Conservation (phyloP, 257 asterid genomes). For the Gentiana dahurica region DNA sequence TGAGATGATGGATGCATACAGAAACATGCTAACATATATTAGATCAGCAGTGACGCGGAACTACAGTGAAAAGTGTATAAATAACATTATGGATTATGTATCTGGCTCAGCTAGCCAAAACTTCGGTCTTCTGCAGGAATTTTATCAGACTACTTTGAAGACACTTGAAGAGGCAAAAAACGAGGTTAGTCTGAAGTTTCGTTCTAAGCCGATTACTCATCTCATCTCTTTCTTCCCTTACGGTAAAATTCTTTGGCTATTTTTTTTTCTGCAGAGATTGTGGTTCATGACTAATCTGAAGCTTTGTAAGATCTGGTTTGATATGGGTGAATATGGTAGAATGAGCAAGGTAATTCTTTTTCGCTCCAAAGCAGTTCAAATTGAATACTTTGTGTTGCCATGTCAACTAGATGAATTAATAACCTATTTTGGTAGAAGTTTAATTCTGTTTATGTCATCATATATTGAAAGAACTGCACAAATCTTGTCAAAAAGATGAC, state of each 20-base stretch:
- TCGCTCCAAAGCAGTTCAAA: conserved; percentile 1
- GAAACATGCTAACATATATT: conserved; percentile 87
- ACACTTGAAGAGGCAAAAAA: conserved; percentile 99
- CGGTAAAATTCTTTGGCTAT: not conserved
- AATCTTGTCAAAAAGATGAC: conserved; percentile 94
- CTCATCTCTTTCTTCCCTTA: not conserved
- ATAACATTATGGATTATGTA: conserved; percentile 93
- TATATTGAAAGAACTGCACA: conserved; percentile 96
- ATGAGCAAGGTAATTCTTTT: conserved; percentile 68
- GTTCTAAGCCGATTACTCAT: not conserved
- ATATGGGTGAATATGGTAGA: conserved; percentile 83
- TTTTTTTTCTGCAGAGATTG: conserved; percentile 48
- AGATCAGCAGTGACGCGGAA: conserved; percentile 96
- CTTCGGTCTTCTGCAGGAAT: conserved; percentile 76
- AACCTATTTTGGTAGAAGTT: conserved; percentile 3
- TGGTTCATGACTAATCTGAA: conserved; percentile 98
- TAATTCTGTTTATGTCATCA: conserved; percentile 21
- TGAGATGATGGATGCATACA: conserved; percentile 96
- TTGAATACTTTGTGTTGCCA: not conserved
- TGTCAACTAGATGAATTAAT: not conserved
- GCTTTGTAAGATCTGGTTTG: conserved; percentile 98
- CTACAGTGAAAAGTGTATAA: conserved; percentile 94
- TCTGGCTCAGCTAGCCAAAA: conserved; percentile 96
- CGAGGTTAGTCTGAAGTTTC: conserved; percentile 43
- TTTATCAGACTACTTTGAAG: conserved; percentile 85